Base-by-base conservation (phyloP, 1,284 basidiomycete genomes). In the Phylloboletellus chloephorus region DNA sequence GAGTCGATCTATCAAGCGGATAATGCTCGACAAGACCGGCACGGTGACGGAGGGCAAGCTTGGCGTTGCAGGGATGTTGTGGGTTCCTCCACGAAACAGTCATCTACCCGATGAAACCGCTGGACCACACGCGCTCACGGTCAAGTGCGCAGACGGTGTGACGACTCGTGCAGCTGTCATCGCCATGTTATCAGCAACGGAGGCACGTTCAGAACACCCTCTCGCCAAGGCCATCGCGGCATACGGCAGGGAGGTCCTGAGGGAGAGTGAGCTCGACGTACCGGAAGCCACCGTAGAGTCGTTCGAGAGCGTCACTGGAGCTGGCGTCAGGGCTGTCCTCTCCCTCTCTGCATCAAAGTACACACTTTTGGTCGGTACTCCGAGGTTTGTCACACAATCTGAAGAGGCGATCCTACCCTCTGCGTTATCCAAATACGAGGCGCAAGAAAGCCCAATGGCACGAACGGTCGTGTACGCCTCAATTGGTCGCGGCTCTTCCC, bases 1-100 rank as follows among this genome's bases (percentile, higher is more conserved):
- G 3, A 93, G 90, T 59, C 82, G 79, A 53, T 73, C 73, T 37
- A 83, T 98, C 54, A 79, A 79, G 56, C 74, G 79, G 24, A 82
- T 98, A 51, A 77, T 97, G 0, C 67, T 98, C 41, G 96, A 99
- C 73, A 99, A 99, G 75, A 99, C 96, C 0, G 96, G 96, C 4
- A 99, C 96, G 0, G 80, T 99, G 10, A 98, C 96, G 0, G 73
- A 88, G 34, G 96, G 95, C 32, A 87, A 83, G 64, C 72, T 89
- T 51, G 71, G 66, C 5, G 87, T 98, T 26, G 74, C 78, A 2
- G 80, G 77, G 1, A 67, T 89, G 26, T 72, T 73, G 31, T 98
- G 95, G 95, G 79, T 79, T 1, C 72, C 79, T 9, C 57, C 69
- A 0, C 60, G 53, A 31, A 62, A 61, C 42, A 8, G 36, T 23